A percentile compares a stretch with the other conserved stretches of the same genome.
phyloP scores from a whole-genome alignment of 441 rosid species.

The Eutrema salsugineum region DNA sequence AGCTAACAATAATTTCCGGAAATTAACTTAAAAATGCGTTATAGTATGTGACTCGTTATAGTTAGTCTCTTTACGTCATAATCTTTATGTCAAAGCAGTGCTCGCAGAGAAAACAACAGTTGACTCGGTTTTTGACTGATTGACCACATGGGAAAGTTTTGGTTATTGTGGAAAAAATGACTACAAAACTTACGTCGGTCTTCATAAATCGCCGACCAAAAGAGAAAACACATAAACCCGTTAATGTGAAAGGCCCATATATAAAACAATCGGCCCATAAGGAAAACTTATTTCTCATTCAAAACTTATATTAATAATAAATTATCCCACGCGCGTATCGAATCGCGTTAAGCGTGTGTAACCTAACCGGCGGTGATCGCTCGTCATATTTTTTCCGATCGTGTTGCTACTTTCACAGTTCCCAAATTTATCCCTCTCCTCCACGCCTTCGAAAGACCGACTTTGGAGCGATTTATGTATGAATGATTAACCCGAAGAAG shows the following conservation, averaged over 20 bases:
- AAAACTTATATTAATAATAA: neutral
- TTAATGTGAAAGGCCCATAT: neutral
- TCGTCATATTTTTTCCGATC: neutral
- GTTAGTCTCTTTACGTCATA: no score
- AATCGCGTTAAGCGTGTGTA: slow-evolving; percentile 12
- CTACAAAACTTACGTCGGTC: neutral
- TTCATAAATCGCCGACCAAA: no score
- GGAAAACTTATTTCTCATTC: neutral
- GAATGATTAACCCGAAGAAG: neutral
- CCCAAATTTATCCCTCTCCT: neutral
- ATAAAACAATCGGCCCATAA: neutral
- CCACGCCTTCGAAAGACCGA: neutral
- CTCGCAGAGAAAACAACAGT: neutral
- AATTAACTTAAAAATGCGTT: neutral
- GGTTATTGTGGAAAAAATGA: neutral
- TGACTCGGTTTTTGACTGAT: neutral
- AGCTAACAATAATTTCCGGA: neutral
- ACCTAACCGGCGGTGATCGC: slow-evolving; percentile 13
- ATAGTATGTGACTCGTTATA: neutral
- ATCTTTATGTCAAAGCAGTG: no score
- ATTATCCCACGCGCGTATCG: neutral
- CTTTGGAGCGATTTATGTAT: neutral
- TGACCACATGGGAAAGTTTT: neutral
- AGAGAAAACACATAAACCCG: neutral
- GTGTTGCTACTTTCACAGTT: neutral